These are phyloP conservation scores for Lentinula lateritia DNA, from an alignment of 768 basidiomycete species.

Conservation along the genomic window DNA sequence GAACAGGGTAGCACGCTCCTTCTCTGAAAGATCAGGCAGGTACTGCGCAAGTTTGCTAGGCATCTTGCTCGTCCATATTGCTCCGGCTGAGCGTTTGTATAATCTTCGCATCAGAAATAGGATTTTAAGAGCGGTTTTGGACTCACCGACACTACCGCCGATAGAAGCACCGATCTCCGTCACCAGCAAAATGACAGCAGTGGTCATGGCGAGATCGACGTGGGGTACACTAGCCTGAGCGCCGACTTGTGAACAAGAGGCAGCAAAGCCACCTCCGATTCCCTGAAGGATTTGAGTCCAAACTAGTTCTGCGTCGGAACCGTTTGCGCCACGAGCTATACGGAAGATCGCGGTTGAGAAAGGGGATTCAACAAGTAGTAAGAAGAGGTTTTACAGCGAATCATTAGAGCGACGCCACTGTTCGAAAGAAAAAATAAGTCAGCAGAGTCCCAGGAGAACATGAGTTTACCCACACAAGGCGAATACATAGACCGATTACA, in stretches of 20 bases:
- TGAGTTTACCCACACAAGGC: constrained; percentile 35
- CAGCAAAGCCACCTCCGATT: constrained; percentile 67
- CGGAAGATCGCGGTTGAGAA: background rate
- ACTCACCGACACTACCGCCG: constrained; percentile 55
- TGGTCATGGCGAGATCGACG: constrained; percentile 60
- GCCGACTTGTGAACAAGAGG: constrained; percentile 48
- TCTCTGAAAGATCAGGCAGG: constrained; percentile 43
- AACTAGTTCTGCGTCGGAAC: constrained; percentile 50
- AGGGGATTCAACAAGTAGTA: too few species aligned
- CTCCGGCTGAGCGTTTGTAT: constrained; percentile 37
- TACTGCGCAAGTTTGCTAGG: constrained; percentile 51
- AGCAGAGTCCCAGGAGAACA: background rate
- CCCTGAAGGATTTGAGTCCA: constrained; percentile 70
- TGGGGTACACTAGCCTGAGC: constrained; percentile 66
- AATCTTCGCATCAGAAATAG: too few species aligned
- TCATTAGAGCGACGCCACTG: constrained; percentile 64
- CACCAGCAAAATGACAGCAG: constrained; percentile 59
- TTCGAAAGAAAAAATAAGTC: background rate
- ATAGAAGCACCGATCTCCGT: constrained; percentile 67
- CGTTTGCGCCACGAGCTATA: constrained; percentile 49
- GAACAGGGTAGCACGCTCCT: constrained; percentile 40
- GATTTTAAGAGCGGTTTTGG: background rate
- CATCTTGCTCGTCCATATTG: constrained; percentile 64
- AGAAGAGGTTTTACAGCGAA: constrained; percentile 30
- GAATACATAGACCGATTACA: constrained; percentile 51